A percentile compares a stretch with the other conserved stretches of the same genome.
Conservation (phyloP, 768 basidiomycete genomes). For the Floccularia luteovirens region DNA sequence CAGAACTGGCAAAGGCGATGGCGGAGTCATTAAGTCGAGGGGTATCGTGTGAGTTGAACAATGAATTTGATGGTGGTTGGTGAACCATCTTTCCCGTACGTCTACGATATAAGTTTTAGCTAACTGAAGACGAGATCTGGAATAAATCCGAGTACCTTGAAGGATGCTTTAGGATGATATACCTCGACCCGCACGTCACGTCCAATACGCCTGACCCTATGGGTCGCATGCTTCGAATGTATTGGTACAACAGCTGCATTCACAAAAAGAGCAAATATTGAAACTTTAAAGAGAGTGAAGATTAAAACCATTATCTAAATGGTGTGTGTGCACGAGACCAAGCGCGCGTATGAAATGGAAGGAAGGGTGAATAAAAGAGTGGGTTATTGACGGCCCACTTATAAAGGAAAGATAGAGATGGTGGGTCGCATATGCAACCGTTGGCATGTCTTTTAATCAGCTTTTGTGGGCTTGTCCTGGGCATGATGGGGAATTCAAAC, state of each 20-base stretch:
- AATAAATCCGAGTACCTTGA: slow-evolving; percentile 9
- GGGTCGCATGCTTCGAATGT: slow-evolving; percentile 11
- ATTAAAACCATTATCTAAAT: slow-evolving; percentile 1
- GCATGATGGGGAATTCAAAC: neutral
- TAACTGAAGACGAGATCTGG: neutral
- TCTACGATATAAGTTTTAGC: neutral
- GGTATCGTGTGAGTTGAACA: no score
- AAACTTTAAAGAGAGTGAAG: slow-evolving; percentile 7
- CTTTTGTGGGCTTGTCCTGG: neutral
- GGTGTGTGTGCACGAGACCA: slow-evolving; percentile 1
- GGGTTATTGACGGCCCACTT: neutral
- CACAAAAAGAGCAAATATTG: slow-evolving; percentile 4
- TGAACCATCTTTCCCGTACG: neutral
- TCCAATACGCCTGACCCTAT: slow-evolving; percentile 9
- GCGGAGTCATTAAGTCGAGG: slow-evolving; percentile 1
- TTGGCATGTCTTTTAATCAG: neutral
- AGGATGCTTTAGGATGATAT: slow-evolving; percentile 11
- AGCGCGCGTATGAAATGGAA: neutral
- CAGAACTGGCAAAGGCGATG: neutral
- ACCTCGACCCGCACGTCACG: slow-evolving; percentile 11
- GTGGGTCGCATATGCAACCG: no score
- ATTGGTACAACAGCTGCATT: slow-evolving; percentile 10
- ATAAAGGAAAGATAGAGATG: no score
- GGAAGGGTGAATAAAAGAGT: neutral
- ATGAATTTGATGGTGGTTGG: neutral